A percentile compares a stretch with the other conserved stretches of the same genome.
Evolutionary conservation across 2,329 filamentous ascomycete species (phyloP).

Genomic region (Pseudogymnoascus sp.): DNA sequence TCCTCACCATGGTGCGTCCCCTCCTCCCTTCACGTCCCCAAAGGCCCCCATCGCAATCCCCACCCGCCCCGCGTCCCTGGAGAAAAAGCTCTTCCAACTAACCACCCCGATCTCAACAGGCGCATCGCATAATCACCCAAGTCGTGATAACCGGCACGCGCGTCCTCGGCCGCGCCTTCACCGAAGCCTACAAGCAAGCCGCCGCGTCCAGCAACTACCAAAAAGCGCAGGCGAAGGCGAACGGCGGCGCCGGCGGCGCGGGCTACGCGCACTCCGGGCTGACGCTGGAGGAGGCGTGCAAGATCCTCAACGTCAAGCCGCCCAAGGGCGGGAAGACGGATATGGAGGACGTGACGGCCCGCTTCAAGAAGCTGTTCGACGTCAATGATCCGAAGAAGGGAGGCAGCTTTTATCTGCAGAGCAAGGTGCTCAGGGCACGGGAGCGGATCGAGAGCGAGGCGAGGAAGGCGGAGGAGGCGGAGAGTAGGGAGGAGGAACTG

Average conservation of each 20-base stretch:
- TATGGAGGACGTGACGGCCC: conserved; percentile 68
- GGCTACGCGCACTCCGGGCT: conserved; percentile 57
- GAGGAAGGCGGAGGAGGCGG: conserved; percentile 60
- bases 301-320: conserved; percentile 91
- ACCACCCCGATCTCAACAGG: conserved; percentile 41
- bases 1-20: not conserved
- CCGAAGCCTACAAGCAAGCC: conserved; percentile 93
- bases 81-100: not conserved
- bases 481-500: conserved; percentile 66
- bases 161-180: conserved; percentile 85
- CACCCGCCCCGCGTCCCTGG: not conserved
- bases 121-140: conserved; percentile 89
- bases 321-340: conserved; percentile 70
- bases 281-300: conserved; percentile 92
- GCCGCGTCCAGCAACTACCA: conserved; percentile 78
- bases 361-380: conserved; percentile 94
- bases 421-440: conserved; percentile 85
- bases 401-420: conserved; percentile 96
- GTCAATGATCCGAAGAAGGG: conserved; percentile 90
- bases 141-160: conserved; percentile 85
- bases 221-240: conserved; percentile 58
- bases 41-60: not conserved
- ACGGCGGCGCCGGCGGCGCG: conserved; percentile 35
- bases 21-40: not conserved
- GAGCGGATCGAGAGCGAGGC: conserved; percentile 89